Evolutionary conservation across 345 rosid genomes (phyloP).

Genomic region (Dimocarpus longan): DNA sequence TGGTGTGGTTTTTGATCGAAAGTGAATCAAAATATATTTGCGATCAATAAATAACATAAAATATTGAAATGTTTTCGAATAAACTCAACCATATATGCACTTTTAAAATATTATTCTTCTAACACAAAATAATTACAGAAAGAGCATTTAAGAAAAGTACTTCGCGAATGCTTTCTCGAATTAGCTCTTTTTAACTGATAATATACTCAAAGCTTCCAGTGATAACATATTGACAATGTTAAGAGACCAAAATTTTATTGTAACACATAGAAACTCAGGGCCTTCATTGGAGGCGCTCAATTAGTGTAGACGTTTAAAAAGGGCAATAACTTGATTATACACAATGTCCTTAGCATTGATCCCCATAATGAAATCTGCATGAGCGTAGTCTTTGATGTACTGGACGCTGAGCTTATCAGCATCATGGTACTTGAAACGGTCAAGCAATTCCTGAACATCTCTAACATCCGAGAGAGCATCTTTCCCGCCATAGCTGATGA

Average conservation of each 20-base stretch:
- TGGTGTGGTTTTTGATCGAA: no score
- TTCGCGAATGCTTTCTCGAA: no score
- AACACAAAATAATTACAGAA: no score
- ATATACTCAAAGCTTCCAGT: no score
- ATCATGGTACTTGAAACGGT: constrained; percentile 66
- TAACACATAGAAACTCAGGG: background rate
- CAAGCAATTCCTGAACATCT: constrained; percentile 65
- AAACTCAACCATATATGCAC: no score
- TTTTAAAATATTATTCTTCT: no score
- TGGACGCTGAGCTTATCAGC: constrained; percentile 61
- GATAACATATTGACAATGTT: no score
- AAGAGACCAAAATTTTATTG: background rate
- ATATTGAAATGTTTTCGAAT: no score
- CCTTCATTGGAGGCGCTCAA: background rate
- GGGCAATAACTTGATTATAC: constrained; percentile 56
- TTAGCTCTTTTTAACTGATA: no score
- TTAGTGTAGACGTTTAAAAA: constrained; percentile 53
- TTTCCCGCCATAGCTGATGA: constrained; percentile 74
- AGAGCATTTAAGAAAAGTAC: no score
- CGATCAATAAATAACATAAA: no score
- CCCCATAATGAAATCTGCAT: constrained; percentile 90
- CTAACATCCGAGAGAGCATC: constrained; percentile 67
- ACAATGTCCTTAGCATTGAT: constrained; percentile 78
- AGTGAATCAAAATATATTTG: no score
- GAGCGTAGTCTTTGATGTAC: constrained; percentile 68